Percentiles rank a stretch among this genome's conserved stretches.
Conservation (phyloP, 345 rosid genomes). For the Mangifera indica region DNA sequence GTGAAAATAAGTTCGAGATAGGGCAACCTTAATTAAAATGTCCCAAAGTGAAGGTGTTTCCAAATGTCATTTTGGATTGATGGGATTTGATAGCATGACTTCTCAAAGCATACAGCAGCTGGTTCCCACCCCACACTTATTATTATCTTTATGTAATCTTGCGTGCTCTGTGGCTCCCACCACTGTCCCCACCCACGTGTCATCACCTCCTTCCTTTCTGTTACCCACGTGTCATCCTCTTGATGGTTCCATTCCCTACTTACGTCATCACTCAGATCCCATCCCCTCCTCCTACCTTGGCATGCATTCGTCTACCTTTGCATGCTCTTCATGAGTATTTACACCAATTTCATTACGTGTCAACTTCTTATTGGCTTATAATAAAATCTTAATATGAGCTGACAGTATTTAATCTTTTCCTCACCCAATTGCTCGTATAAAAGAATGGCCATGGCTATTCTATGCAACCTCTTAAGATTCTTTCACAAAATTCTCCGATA, state of each 20-base stretch:
- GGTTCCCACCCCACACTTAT: slow-evolving; percentile 24
- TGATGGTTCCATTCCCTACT: slow-evolving; percentile 13
- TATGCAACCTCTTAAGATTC: slow-evolving; percentile 19
- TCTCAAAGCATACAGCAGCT: slow-evolving; percentile 35
- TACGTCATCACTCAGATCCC: slow-evolving; percentile 17
- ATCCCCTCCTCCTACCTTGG: slow-evolving; percentile 5
- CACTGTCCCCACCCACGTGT: slow-evolving; percentile 30
- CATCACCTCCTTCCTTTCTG: neutral
- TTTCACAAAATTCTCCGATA: slow-evolving; percentile 19
- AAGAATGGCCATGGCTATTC: slow-evolving; percentile 30
- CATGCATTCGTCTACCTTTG: slow-evolving; percentile 25
- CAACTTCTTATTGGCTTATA: neutral
- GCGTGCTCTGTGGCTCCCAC: slow-evolving; percentile 44
- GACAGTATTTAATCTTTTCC: neutral
- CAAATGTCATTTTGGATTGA: slow-evolving; percentile 21
- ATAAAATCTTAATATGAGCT: no score
- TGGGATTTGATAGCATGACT: slow-evolving; percentile 58
- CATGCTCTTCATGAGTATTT: slow-evolving; percentile 26
- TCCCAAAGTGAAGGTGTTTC: neutral
- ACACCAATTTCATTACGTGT: neutral
- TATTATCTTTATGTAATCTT: slow-evolving; percentile 35
- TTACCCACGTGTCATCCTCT: slow-evolving; percentile 32
- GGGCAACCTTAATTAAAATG: no score
- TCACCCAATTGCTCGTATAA: slow-evolving; percentile 21
- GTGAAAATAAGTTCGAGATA: no score